A percentile compares a stretch with the other conserved stretches of the same genome.
phyloP scores from a whole-genome alignment of 2,329 filamentous ascomycete species.

The Exophiala spinifera region DNA sequence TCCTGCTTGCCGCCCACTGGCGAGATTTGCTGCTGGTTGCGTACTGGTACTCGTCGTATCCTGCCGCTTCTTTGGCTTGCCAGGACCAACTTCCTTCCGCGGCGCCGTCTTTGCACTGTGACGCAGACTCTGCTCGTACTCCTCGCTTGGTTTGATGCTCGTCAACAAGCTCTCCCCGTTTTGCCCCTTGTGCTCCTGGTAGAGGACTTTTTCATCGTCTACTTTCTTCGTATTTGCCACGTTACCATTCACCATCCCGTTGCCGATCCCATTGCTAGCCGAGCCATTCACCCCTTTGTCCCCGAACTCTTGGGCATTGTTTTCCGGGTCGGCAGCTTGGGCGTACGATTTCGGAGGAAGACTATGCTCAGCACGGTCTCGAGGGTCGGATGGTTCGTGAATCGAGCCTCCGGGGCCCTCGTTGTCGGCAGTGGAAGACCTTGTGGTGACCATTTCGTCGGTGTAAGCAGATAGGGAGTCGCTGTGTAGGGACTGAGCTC shows the following conservation, averaged over 20 bases:
- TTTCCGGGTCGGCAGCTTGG: conserved; percentile 30
- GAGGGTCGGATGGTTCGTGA: conserved; percentile 34
- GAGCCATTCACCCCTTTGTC: too few species aligned
- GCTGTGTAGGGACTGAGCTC: conserved; percentile 17
- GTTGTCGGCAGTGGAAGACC: conserved; percentile 4
- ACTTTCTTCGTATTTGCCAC: conserved; percentile 16
- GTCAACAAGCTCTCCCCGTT: conserved; percentile 45
- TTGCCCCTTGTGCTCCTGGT: conserved; percentile 44
- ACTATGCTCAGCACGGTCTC: conserved; percentile 34
- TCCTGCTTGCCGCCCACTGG: conserved; percentile 52
- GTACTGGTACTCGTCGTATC: conserved; percentile 13
- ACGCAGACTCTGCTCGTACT: conserved; percentile 37
- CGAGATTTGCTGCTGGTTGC: conserved; percentile 35
- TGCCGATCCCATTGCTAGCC: too few species aligned
- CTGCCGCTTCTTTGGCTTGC: conserved; percentile 30
- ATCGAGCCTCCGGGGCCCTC: conserved; percentile 15
- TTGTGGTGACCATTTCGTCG: conserved; percentile 11
- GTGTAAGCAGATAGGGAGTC: conserved; percentile 17
- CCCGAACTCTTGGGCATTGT: neutral
- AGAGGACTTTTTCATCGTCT: conserved; percentile 35
- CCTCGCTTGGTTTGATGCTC: conserved; percentile 41
- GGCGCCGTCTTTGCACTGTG: conserved; percentile 33
- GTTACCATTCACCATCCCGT: conserved; percentile 12
- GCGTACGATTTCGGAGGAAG: conserved; percentile 42
- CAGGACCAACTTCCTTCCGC: conserved; percentile 29